phyloP scores from a whole-genome alignment of 2,329 filamentous ascomycete species.

The Fusarium subtropicale region DNA sequence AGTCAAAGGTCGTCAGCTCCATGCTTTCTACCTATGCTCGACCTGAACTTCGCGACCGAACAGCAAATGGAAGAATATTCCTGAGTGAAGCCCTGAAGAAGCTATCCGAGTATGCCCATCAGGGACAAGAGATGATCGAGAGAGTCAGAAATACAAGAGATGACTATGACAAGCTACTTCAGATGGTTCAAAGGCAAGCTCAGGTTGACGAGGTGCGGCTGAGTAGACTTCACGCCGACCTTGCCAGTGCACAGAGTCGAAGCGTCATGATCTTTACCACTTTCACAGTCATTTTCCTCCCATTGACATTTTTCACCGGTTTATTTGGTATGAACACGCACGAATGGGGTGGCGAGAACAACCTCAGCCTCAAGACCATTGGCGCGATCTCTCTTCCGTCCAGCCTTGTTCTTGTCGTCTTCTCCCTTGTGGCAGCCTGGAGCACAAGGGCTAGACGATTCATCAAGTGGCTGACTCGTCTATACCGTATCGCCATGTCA shows the following conservation, averaged over 20 bases:
- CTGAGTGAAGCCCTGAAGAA: constrained; percentile 64
- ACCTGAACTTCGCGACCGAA: constrained; percentile 55
- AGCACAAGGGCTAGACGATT: constrained; percentile 58
- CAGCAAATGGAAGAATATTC: constrained; percentile 62
- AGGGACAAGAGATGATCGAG: constrained; percentile 67
- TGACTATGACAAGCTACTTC: constrained; percentile 73
- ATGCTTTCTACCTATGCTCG: constrained; percentile 60
- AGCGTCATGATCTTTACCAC: constrained; percentile 75
- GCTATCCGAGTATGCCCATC: constrained; percentile 66
- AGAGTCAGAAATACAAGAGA: constrained; percentile 69
- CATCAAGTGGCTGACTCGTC: constrained; percentile 42
- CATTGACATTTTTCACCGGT: constrained; percentile 73
- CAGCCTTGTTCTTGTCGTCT: constrained; percentile 61
- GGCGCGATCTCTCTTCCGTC: constrained; percentile 61
- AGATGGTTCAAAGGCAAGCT: constrained; percentile 74
- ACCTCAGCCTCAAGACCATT: constrained; percentile 58
- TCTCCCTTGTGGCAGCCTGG: constrained; percentile 67
- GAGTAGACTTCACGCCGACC: constrained; percentile 70
- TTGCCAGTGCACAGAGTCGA: constrained; percentile 70
- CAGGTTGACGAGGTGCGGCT: constrained; percentile 74
- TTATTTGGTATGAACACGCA: constrained; percentile 73
- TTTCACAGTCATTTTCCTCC: constrained; percentile 72
- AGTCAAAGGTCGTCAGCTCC: constrained; percentile 61
- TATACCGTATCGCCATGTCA: constrained; percentile 21
- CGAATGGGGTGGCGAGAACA: constrained; percentile 67